Evolutionary conservation across 2,329 filamentous ascomycete species (phyloP).

Genomic region (Clonostachys sp.): DNA sequence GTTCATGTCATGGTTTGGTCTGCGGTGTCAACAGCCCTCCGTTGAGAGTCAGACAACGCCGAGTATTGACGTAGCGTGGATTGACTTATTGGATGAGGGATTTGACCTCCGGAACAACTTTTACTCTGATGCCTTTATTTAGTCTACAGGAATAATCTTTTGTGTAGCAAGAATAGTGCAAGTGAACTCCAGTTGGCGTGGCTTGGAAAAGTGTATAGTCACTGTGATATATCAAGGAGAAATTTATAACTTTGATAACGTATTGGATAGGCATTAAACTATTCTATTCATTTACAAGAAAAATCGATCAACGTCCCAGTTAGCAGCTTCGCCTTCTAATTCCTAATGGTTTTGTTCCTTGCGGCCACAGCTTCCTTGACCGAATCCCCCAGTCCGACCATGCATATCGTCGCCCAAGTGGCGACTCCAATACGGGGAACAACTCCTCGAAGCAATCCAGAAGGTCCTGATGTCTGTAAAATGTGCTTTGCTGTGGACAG

Average conservation of each 20-base stretch:
- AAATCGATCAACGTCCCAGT: no score
- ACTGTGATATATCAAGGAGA: no score
- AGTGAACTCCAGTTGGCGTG: no score
- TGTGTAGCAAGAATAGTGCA: no score
- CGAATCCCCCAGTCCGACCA: neutral
- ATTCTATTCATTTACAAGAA: no score
- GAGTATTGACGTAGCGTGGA: neutral
- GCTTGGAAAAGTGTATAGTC: no score
- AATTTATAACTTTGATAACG: no score
- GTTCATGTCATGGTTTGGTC: neutral
- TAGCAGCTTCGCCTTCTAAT: no score
- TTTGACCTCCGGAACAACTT: neutral
- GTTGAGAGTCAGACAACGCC: neutral
- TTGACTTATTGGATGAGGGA: neutral
- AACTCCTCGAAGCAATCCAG: slow-evolving; percentile 2
- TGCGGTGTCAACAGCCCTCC: neutral
- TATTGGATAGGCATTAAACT: no score
- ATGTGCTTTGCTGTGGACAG: slow-evolving; percentile 3
- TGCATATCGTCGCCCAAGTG: neutral
- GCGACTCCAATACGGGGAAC: neutral
- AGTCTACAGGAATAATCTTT: neutral
- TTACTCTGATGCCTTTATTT: neutral
- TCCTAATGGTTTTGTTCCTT: neutral
- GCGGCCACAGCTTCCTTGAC: neutral
- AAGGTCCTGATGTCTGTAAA: slow-evolving; percentile 1